Base-by-base conservation (phyloP, 2,329 filamentous ascomycete species). In the Delphinella strobiligena region DNA sequence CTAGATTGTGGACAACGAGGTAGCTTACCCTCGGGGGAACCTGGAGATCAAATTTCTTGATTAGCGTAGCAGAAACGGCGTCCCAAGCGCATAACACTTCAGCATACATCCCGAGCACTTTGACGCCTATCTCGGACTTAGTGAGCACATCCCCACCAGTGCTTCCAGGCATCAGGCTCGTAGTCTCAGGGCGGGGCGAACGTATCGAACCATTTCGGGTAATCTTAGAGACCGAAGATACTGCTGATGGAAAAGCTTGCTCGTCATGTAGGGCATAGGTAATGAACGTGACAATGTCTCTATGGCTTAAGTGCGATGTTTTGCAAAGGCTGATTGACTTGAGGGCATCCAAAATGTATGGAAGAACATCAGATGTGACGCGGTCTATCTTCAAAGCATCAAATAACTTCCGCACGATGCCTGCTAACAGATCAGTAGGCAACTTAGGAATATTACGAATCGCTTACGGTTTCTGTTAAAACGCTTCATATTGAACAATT, bases 11-110 rank as follows among this genome's bases (percentile, higher is more conserved):
- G n/a, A n/a, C n/a, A n/a, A n/a, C n/a, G n/a, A n/a, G n/a, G n/a
- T n/a, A n/a, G n/a, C n/a, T n/a, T n/a, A n/a, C n/a, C n/a, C 94
- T 94, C 51, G 93, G 94, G 16, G 89, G 95, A 7, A 98, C 89
- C 1, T 89, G 93, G 54, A 82, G 83, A 4, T 87, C 85, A 66
- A 98, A 96, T 51, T 87, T 91, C 54, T 80, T 77, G 41, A 94
- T 82, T 45, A 81, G 78, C n/a, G n/a, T n/a, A n/a, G n/a, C n/a
- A 11, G 67, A 67, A 8, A 72, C 63, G 47, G 80, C 85, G 16
- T 72, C 72, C 50, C 76, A 75, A 45, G 84, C 78, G 52, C 87
- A 94, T 8, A 95, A 66, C 9, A 94, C 68, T 18, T 78, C 72
- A 5, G 81, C 74, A 53, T 91, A 89, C 61, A 93, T 78, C 47